Evolutionary conservation across 768 basidiomycete species (phyloP).

Genomic region (Imleria badia): DNA sequence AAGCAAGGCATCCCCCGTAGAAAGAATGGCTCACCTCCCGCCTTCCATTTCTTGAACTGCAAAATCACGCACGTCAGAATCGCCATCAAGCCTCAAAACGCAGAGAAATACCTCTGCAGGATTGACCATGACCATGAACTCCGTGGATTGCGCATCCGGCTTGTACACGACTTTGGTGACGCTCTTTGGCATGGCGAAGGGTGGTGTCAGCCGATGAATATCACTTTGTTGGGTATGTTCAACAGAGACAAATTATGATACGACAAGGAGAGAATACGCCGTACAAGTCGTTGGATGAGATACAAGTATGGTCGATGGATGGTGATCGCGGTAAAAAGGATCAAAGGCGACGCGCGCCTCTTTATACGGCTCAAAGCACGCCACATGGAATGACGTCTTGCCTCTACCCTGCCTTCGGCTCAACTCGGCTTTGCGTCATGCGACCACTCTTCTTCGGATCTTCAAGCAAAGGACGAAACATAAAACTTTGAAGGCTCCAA

Average conservation of each 20-base stretch:
- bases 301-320: slow-evolving; percentile 4
- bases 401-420: slow-evolving; percentile 5
- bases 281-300: too few species aligned
- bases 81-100: slow-evolving; percentile 2
- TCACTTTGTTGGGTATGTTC: slow-evolving; percentile 11
- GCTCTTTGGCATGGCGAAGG: slow-evolving; percentile 41
- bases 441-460: slow-evolving; percentile 18
- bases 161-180: slow-evolving; percentile 78
- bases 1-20: background rate
- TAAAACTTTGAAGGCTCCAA: background rate
- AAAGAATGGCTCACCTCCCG: slow-evolving; percentile 56
- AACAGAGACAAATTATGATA: slow-evolving; percentile 14
- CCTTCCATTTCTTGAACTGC: slow-evolving; percentile 78
- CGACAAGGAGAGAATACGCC: slow-evolving; percentile 3
- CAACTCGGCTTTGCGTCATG: slow-evolving; percentile 27
- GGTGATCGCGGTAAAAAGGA: background rate
- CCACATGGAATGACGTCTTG: slow-evolving; percentile 25
- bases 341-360: slow-evolving; percentile 10
- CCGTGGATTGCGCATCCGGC: slow-evolving; percentile 66
- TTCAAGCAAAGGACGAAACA: background rate
- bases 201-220: slow-evolving; percentile 4
- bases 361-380: slow-evolving; percentile 23
- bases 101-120: slow-evolving; percentile 51
- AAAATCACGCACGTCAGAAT: slow-evolving; percentile 7
- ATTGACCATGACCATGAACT: slow-evolving; percentile 71